Conservation (phyloP, 2,329 filamentous ascomycete genomes). For the Claviceps maximensis region DNA sequence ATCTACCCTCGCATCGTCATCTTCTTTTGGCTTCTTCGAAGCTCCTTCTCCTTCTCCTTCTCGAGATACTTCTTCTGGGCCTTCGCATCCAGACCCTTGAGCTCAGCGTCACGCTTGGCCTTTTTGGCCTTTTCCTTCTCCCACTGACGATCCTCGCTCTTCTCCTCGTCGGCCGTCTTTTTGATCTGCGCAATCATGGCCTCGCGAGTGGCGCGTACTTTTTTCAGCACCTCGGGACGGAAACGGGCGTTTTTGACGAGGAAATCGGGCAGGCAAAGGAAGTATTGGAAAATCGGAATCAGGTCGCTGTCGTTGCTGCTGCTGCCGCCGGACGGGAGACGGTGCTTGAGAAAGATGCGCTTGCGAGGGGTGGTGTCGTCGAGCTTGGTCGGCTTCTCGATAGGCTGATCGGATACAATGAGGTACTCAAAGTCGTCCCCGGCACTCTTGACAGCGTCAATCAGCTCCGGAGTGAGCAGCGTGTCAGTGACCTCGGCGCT, state of each 20-base stretch:
- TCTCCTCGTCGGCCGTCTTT: conserved; percentile 65
- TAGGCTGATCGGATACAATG: conserved; percentile 78
- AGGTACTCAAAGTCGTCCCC: conserved; percentile 74
- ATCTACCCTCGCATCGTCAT: conserved; percentile 36
- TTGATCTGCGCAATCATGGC: conserved; percentile 67
- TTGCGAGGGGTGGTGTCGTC: conserved; percentile 78
- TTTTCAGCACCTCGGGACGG: conserved; percentile 78
- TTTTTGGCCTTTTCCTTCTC: conserved; percentile 71
- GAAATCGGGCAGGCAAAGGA: conserved; percentile 71
- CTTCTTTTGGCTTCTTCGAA: conserved; percentile 42
- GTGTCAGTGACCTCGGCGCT: conserved; percentile 86
- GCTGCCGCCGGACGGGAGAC: conserved; percentile 41
- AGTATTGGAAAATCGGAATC: conserved; percentile 66
- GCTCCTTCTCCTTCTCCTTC: conserved; percentile 64
- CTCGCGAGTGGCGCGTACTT: conserved; percentile 69
- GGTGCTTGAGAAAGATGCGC: conserved; percentile 67
- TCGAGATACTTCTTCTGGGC: conserved; percentile 78
- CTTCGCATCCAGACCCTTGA: conserved; percentile 65
- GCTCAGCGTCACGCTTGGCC: conserved; percentile 74
- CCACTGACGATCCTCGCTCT: conserved; percentile 61
- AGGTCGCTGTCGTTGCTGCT: conserved; percentile 45
- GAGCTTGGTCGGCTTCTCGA: conserved; percentile 72
- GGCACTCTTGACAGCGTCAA: conserved; percentile 63
- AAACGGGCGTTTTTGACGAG: conserved; percentile 70
- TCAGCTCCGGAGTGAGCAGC: conserved; percentile 76